Evolutionary conservation across 1,139 yeast species (phyloP).

Genomic region (Geotrichum cucujoidarum): DNA sequence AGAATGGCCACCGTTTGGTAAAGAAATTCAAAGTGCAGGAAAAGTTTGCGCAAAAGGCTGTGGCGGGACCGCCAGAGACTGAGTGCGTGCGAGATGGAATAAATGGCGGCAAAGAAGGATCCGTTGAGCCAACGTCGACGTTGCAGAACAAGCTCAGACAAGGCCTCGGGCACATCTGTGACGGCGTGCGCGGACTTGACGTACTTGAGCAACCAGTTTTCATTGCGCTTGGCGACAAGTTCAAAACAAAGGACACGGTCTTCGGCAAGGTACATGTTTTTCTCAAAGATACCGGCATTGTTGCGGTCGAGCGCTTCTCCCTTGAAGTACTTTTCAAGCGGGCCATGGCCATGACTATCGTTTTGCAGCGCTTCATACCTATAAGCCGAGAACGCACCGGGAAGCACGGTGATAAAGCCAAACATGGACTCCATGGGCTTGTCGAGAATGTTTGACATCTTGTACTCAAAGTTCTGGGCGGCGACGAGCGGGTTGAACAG

Average conservation of each 20-base stretch:
- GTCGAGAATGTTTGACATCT: conserved; percentile 74
- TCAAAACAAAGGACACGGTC: conserved; percentile 80
- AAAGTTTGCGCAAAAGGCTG: conserved; percentile 53
- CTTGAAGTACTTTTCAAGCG: conserved; percentile 70
- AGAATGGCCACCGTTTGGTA: conserved; percentile 62
- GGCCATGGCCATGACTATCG: conserved; percentile 42
- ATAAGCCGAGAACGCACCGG: conserved; percentile 86
- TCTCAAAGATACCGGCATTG: conserved; percentile 64
- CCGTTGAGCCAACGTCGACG: conserved; percentile 85
- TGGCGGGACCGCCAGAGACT: conserved; percentile 68
- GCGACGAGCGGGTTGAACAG: conserved; percentile 70
- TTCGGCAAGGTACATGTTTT: conserved; percentile 85
- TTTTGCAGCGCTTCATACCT: conserved; percentile 51
- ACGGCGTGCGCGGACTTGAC: conserved; percentile 75
- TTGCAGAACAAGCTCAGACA: conserved; percentile 70
- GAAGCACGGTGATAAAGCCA: conserved; percentile 76
- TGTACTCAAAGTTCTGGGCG: conserved; percentile 80
- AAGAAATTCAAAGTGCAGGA: conserved; percentile 63
- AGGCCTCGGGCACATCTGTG: conserved; percentile 74
- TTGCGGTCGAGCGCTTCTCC: conserved; percentile 59
- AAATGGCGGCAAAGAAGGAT: conserved; percentile 75
- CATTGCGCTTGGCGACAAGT: conserved; percentile 62
- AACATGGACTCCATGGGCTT: conserved; percentile 79
- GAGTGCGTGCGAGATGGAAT: conserved; percentile 67
- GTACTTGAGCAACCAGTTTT: conserved; percentile 61